Percentiles rank a stretch among this genome's conserved stretches.
These are phyloP conservation scores for Raffaelea ambrosiae DNA, from an alignment of 2,329 filamentous ascomycete genomes.

Conservation along the genomic window DNA sequence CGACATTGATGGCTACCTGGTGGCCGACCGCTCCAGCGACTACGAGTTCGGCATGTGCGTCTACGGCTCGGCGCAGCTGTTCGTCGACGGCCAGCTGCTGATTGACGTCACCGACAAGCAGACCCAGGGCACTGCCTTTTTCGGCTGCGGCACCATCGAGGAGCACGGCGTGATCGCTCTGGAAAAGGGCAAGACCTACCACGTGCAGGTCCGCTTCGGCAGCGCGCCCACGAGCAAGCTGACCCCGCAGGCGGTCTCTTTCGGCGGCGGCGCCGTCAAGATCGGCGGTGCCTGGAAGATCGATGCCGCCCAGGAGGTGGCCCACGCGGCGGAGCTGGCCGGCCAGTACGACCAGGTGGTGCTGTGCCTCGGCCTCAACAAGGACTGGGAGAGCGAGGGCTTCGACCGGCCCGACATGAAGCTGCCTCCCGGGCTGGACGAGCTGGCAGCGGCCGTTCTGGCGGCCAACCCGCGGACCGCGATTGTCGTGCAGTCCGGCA, in stretches of 20 bases:
- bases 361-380: constrained; percentile 51
- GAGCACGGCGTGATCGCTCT: constrained; percentile 19
- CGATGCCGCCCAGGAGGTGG: constrained; percentile 7
- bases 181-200: constrained; percentile 20
- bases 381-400: constrained; percentile 16
- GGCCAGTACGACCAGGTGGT: constrained; percentile 49
- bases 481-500: constrained; percentile 52
- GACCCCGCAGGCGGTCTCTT: constrained; percentile 30
- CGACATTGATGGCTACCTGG: constrained; percentile 24
- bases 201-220: constrained; percentile 17
- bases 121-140: constrained; percentile 21
- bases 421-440: constrained; percentile 11
- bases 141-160: constrained; percentile 22
- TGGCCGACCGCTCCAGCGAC: constrained; percentile 18
- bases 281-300: constrained; percentile 7
- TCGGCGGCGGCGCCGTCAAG: constrained; percentile 29
- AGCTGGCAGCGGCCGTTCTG: constrained; percentile 38
- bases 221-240: constrained; percentile 7
- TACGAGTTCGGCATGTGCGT: constrained; percentile 24
- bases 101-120: constrained; percentile 25
- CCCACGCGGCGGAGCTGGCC: constrained; percentile 24
- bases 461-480: constrained; percentile 46
- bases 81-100: constrained; percentile 24
- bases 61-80: constrained; percentile 23
- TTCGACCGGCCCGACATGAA: constrained; percentile 13